phyloP scores from a whole-genome alignment of 129 eudicot species.

The Pulicaria dysenterica region DNA sequence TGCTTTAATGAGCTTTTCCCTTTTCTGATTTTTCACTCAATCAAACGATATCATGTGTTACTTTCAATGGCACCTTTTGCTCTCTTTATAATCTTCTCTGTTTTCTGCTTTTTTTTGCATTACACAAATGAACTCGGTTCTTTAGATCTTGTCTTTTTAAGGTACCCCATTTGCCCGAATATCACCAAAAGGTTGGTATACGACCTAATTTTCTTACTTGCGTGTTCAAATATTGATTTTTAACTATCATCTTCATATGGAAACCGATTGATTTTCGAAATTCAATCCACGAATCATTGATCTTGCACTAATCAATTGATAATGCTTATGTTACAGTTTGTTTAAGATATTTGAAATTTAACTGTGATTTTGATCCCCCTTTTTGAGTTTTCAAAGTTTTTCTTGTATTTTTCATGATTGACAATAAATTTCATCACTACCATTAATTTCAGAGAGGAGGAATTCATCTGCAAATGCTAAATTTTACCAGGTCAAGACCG shows the following conservation, averaged over 20 bases:
- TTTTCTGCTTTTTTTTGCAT: constrained; percentile 3
- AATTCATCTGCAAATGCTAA: constrained; percentile 51
- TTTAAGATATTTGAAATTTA: not conserved
- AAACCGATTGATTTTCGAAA: not conserved
- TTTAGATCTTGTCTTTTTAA: constrained; percentile 33
- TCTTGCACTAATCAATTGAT: not conserved
- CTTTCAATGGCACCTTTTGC: constrained; percentile 19
- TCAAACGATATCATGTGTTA: not conserved
- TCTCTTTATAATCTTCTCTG: constrained; percentile 27
- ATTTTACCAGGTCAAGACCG: constrained; percentile 52
- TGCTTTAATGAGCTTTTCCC: constrained; percentile 1
- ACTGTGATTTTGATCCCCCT: constrained; percentile 4
- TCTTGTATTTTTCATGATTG: not conserved
- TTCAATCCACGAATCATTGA: not conserved
- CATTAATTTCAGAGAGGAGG: constrained; percentile 27
- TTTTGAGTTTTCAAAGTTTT: constrained; percentile 1
- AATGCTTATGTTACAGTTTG: not conserved
- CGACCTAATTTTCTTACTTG: constrained; percentile 1
- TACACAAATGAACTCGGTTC: not conserved
- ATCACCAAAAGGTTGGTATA: constrained; percentile 15
- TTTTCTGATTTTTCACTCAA: constrained; percentile 29
- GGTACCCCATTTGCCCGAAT: constrained; percentile 29
- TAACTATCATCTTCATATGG: not conserved
- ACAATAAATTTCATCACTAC: not conserved
- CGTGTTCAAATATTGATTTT: not conserved